Base-by-base conservation (phyloP, 2,329 filamentous ascomycete genomes). In the Hypoxylon sp. region DNA sequence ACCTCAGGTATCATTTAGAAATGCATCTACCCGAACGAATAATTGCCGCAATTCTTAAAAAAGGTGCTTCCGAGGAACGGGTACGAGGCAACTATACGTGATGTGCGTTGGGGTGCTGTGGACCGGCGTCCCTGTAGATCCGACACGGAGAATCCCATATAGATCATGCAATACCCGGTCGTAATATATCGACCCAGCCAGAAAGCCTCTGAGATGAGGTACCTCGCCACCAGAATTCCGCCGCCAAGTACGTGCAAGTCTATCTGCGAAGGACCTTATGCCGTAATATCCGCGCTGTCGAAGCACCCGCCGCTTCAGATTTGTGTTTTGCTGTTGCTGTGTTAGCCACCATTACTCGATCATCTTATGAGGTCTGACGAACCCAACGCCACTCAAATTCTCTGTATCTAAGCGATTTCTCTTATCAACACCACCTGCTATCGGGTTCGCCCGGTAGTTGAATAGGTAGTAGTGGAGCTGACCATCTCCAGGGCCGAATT, bases 401-500 rank as follows among this genome's bases (percentile, higher is more conserved):
- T 90, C 90, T 73, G 91, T 88, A 78, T 97, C 95, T 42, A 95
- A 85, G 74, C 89, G 83, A 78, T 97, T 97, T 77, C 87, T 89
- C 76, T 87, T 86, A 79, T 98, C 90, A 48, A 98, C 90, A 22
- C 96, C 96, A 54, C 96, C 95, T 0, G 89, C 84, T 76, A 99
- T 92, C n/a, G 91, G 90, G 67, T 92, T 90, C 11, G 94, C 93
- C 64, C 94, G 90, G 85, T 98, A 99, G 82, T 99, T 99, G 87
- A 97, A 99, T 33, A 99, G 85, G 81, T 99, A 99, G 83, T 95
- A 99, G 81, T 99, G 94, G 75, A 99, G 85, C 80, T 96, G 94
- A 51, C 96, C 96, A 79, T 99, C 96, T 33, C 96, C 96, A 4
- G 92, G 91, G 49, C 95, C 96, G 76, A 98, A 99, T 81, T 97